These are phyloP conservation scores for Calamus simplicifolius DNA, from an alignment of 176 grass and related monocot genomes.

Conservation along the genomic window DNA sequence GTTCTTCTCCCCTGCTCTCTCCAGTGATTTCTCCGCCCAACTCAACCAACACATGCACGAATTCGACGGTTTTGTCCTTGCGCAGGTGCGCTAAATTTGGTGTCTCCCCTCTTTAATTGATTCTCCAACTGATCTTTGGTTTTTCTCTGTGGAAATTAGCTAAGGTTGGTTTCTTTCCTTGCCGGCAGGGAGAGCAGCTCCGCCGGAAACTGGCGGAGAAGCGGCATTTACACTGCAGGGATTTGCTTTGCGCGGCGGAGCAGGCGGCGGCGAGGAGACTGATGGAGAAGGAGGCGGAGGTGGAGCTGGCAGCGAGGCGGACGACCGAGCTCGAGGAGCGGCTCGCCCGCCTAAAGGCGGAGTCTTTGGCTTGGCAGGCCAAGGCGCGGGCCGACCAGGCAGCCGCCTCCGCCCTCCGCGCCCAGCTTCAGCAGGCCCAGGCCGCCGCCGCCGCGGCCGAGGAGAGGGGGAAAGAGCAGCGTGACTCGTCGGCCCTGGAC, in stretches of 20 bases:
- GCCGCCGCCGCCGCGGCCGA: conserved; percentile 20
- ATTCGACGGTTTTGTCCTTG: conserved; percentile 55
- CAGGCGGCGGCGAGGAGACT: conserved; percentile 28
- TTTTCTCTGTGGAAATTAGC: too few relatives aligned
- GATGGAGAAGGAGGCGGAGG: conserved; percentile 54
- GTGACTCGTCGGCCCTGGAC: conserved; percentile 31
- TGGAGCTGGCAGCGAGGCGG: conserved; percentile 26
- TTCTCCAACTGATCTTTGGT: too few relatives aligned
- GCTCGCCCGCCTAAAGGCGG: conserved; percentile 33
- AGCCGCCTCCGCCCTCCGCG: conserved; percentile 47
- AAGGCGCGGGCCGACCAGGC: conserved; percentile 67
- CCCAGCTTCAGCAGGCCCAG: conserved; percentile 45
- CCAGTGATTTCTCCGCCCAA: conserved; percentile 48
- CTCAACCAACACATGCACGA: conserved; percentile 50
- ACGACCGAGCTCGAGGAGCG: conserved; percentile 53
- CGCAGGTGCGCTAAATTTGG: conserved; percentile 42
- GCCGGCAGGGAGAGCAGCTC: conserved; percentile 42
- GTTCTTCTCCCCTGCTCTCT: conserved; percentile 11
- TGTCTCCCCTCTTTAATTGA: background rate
- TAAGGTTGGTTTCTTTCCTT: background rate
- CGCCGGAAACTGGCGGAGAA: conserved; percentile 28
- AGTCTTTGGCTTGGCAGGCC: conserved; percentile 52
- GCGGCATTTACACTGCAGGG: conserved; percentile 36
- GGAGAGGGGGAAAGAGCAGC: conserved; percentile 18
- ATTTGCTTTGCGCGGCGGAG: conserved; percentile 31